A percentile compares a stretch with the other conserved stretches of the same genome.
Evolutionary conservation across 192 early-diverging fungal species (phyloP).

Genomic region (Linnemannia elongata): DNA sequence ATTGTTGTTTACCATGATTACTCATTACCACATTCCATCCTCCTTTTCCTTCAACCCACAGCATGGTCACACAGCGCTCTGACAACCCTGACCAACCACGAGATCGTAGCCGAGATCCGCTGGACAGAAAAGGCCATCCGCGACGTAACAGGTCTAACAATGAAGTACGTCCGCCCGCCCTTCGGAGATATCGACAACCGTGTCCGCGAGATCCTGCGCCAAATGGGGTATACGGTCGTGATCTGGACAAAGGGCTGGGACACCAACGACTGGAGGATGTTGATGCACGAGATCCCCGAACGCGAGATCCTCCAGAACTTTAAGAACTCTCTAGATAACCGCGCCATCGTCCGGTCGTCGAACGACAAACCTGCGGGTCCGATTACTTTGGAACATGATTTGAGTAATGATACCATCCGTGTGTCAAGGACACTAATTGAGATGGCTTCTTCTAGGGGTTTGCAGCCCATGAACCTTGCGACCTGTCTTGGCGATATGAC

Average conservation of each 20-base stretch:
- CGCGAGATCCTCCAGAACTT: constrained; percentile 45
- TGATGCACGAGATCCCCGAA: constrained; percentile 24
- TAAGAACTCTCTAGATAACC: constrained; percentile 47
- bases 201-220: constrained; percentile 64
- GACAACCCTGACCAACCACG: constrained; percentile 59
- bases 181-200: constrained; percentile 70
- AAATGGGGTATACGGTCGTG: constrained; percentile 61
- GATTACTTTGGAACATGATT: constrained; percentile 59
- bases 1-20: too few relatives aligned
- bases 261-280: constrained; percentile 64
- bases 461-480: constrained; percentile 39
- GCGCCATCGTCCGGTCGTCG: constrained; percentile 38
- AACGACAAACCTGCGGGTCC: constrained; percentile 43
- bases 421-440: constrained; percentile 63
- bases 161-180: constrained; percentile 67
- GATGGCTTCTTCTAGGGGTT: constrained; percentile 13
- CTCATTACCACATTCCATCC: background rate
- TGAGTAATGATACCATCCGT: constrained; percentile 53
- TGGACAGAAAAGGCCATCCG: constrained; percentile 68
- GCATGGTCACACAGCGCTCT: constrained; percentile 72
- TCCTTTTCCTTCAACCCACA: background rate
- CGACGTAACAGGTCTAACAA: constrained; percentile 64
- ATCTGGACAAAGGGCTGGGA: constrained; percentile 53
- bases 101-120: constrained; percentile 69
- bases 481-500: constrained; percentile 21